phyloP scores from a whole-genome alignment of 2,329 filamentous ascomycete species.

The Clarireedia hainanense region DNA sequence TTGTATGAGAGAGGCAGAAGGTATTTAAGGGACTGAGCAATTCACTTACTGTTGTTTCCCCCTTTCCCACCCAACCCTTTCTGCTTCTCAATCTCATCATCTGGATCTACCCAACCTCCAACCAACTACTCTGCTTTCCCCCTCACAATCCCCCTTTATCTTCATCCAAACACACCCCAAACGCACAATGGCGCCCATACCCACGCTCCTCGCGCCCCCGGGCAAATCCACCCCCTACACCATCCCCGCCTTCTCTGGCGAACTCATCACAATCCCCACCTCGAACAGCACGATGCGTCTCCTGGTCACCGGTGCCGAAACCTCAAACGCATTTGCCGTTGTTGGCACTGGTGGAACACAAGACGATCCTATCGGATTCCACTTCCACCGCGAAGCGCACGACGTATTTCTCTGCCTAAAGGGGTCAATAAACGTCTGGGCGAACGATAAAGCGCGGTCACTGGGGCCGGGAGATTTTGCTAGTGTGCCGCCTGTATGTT shows the following conservation, averaged over 20 bases:
- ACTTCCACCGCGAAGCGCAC: conserved; percentile 48
- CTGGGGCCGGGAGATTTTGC: conserved; percentile 50
- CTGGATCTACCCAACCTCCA: too few species aligned
- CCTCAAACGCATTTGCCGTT: conserved; percentile 23
- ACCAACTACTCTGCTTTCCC: background rate
- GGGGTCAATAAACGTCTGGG: conserved; percentile 48
- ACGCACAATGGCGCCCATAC: background rate
- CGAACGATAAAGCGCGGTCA: conserved; percentile 46
- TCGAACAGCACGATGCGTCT: conserved; percentile 22
- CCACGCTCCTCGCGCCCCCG: background rate
- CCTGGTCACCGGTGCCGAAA: conserved; percentile 24
- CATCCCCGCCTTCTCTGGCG: conserved; percentile 19
- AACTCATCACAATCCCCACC: conserved; percentile 23
- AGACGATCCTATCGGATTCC: conserved; percentile 37
- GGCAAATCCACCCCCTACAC: conserved; percentile 13
- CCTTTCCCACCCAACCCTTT: too few species aligned
- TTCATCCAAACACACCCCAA: background rate
- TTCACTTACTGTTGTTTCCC: too few species aligned
- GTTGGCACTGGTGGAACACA: conserved; percentile 22
- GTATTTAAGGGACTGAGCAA: too few species aligned
- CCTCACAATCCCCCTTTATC: background rate
- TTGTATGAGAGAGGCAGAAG: too few species aligned
- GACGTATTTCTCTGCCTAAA: conserved; percentile 50
- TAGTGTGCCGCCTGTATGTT: conserved; percentile 44
- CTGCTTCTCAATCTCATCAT: too few species aligned